Evolutionary conservation across 208 protist species (phyloP), one percentile per base, ranked within the genome.

Genomic region (Cochliopodium minus): DNA sequence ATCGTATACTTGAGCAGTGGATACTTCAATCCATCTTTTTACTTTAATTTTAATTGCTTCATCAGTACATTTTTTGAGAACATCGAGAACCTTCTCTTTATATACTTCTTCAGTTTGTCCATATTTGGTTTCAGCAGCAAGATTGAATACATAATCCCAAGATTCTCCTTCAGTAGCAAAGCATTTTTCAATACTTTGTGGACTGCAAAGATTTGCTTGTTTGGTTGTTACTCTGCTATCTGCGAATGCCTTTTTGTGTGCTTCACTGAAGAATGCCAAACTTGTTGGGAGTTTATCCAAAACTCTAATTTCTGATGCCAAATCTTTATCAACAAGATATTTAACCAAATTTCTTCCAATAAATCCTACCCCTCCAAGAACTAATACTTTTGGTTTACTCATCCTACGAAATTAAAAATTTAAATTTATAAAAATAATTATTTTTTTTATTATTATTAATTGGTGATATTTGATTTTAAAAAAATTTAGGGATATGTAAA

Each of bases 1-100:
- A 11, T 78, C 73, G 56, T 91, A 91, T 1, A 93, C 72, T 63
- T 87, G 78, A 26, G 82, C 78, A n/a, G 82, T 87, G 23, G 76
- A 84, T 11, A 91, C 63, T 48, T 92, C 73, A 30, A 92, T 63
- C 62, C 85, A 92, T 29, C 67, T 62, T 28, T 79, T 64, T 40
- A 77, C 71, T 17, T 51, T 17, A 7, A 52, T 28, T 45, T 73
- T 62, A 26, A 66, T 66, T 5, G 82, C 85, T 33, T 70, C 74
- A 17, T 56, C 58, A 0, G 83, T 81, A 51, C 67, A 72, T 30
- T 79, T 80, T 4, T 70, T 55, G 9, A 70, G 66, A 25, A 92
- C 38, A 15, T 67, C 65, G 34, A 74, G 42, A 17, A 85, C 72
- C 26, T 76, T 82, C 53, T 85, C 68, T 4, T 79, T 64, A 67